Evolutionary conservation across 768 basidiomycete genomes (phyloP).

Genomic region (Lactifluus hygrophoroides): DNA sequence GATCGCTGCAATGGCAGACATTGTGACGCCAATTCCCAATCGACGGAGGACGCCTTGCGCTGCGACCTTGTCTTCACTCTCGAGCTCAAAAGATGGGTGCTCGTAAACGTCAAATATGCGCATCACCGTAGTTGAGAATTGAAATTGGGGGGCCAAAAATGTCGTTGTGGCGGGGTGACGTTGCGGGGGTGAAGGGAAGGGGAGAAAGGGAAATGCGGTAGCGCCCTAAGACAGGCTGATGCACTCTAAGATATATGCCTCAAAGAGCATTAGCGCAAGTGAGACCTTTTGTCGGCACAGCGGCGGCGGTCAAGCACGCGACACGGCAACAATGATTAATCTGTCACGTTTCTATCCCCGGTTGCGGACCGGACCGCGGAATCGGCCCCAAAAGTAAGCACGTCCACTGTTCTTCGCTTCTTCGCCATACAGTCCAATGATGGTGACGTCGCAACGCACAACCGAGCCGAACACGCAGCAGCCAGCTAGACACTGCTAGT

Average conservation of each 20-base stretch:
- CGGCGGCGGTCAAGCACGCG: background rate
- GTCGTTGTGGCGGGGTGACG: background rate
- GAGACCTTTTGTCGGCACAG: background rate
- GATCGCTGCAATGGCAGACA: constrained; percentile 13
- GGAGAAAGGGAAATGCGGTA: background rate
- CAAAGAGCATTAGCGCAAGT: background rate
- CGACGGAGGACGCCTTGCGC: constrained; percentile 9
- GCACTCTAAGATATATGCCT: background rate
- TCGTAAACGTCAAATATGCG: constrained; percentile 20
- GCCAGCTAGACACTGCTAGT: too few relatives aligned
- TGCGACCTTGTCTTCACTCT: constrained; percentile 3
- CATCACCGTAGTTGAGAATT: constrained; percentile 3
- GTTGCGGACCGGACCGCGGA: background rate
- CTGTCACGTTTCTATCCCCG: background rate
- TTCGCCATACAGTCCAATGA: too few relatives aligned
- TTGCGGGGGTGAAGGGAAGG: background rate
- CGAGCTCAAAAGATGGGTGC: constrained; percentile 19
- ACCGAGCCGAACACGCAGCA: background rate
- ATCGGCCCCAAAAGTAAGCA: too few relatives aligned
- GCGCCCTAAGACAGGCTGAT: background rate
- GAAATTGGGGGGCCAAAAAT: background rate
- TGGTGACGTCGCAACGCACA: too few relatives aligned
- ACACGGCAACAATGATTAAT: too few relatives aligned
- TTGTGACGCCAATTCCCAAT: constrained; percentile 13
- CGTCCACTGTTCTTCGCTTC: too few relatives aligned